Percentiles rank a stretch among this genome's conserved stretches.
Evolutionary conservation across 768 basidiomycete species (phyloP).

Genomic region (Mycena metata): DNA sequence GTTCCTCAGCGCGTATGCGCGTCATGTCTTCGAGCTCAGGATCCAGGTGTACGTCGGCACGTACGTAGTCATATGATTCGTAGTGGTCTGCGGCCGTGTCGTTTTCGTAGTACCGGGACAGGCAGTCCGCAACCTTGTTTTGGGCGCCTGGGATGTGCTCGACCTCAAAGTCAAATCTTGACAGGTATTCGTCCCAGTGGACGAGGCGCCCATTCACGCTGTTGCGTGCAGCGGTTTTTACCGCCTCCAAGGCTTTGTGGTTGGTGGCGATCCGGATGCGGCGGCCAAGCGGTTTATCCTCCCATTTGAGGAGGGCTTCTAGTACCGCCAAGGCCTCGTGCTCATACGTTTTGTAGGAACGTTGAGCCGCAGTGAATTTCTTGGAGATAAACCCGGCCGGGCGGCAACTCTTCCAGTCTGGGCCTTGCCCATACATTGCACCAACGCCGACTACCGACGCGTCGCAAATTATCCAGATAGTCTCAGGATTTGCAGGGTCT

Average conservation of each 20-base stretch:
- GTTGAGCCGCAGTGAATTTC: slow-evolving; percentile 11
- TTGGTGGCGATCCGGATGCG: neutral
- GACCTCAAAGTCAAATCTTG: slow-evolving; percentile 31
- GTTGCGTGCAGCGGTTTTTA: neutral
- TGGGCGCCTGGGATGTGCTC: neutral
- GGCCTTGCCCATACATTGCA: slow-evolving; percentile 12
- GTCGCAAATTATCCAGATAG: slow-evolving; percentile 16
- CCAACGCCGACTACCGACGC: neutral
- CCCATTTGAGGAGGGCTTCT: slow-evolving; percentile 1
- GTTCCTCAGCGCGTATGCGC: neutral
- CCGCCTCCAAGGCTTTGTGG: neutral
- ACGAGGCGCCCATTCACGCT: slow-evolving; percentile 1
- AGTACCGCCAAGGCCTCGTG: slow-evolving; percentile 4
- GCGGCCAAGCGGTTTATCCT: neutral
- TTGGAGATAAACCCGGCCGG: slow-evolving; percentile 18
- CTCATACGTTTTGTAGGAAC: slow-evolving; percentile 18
- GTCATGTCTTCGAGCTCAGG: slow-evolving; percentile 7
- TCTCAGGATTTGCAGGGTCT: neutral
- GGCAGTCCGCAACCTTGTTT: slow-evolving; percentile 22
- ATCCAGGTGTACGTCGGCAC: slow-evolving; percentile 1
- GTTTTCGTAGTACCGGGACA: slow-evolving; percentile 11
- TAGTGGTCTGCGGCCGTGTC: neutral
- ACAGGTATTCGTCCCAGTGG: slow-evolving; percentile 31
- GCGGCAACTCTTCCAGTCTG: neutral
- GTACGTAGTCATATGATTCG: neutral